A percentile compares a stretch with the other conserved stretches of the same genome.
Conservation (phyloP, 2,329 filamentous ascomycete species). For the Lanzia echinophila region DNA sequence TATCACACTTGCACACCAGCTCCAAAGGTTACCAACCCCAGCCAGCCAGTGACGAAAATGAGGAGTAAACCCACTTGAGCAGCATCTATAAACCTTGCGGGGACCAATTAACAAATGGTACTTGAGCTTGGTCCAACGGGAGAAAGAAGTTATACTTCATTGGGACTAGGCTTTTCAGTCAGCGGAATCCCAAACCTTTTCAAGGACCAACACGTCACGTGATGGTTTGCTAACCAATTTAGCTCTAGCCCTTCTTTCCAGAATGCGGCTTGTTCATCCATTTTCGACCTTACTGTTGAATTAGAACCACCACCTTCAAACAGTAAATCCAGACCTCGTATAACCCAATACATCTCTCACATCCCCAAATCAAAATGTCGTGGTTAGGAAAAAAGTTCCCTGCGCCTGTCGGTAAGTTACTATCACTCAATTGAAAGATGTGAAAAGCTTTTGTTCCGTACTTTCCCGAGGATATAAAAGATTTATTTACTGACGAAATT, state of each 20-base stretch:
- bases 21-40: no score
- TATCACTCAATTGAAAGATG: constrained; percentile 15
- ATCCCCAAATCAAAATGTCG: constrained; percentile 55
- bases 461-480: constrained; percentile 2
- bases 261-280: not conserved
- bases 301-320: constrained; percentile 11
- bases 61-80: no score
- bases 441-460: constrained; percentile 11
- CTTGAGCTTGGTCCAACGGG: no score
- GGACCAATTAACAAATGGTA: no score
- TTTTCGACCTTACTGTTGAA: not conserved
- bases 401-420: constrained; percentile 66
- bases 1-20: no score
- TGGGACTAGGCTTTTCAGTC: not conserved
- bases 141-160: no score
- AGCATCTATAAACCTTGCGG: no score
- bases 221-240: not conserved
- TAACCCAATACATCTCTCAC: constrained; percentile 26
- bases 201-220: not conserved
- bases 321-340: constrained; percentile 11
- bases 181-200: not conserved
- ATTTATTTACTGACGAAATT: constrained; percentile 1
- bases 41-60: no score
- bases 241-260: not conserved
- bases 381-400: constrained; percentile 82